Conservation (phyloP, 2,329 filamentous ascomycete species). For the Hypocreales sp. region DNA sequence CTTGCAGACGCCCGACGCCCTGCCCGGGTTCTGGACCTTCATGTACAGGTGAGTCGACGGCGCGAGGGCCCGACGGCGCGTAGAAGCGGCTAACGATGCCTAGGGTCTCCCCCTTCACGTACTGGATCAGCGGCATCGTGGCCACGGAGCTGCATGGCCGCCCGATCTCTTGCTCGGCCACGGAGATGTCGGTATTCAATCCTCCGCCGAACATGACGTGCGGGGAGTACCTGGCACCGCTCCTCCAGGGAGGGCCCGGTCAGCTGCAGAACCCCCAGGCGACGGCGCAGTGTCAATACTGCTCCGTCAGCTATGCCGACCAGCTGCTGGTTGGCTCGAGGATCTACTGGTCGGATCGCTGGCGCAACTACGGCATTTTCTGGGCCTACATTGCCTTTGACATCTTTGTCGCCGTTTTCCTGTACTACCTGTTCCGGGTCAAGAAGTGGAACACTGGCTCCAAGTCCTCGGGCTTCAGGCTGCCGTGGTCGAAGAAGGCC, state of each 20-base stretch:
- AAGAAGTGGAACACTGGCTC: constrained; percentile 16
- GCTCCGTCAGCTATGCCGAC: constrained; percentile 44
- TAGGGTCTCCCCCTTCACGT: constrained; percentile 45
- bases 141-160: constrained; percentile 46
- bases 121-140: constrained; percentile 53
- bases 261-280: constrained; percentile 46
- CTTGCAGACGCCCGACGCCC: constrained; percentile 36
- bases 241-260: constrained; percentile 33
- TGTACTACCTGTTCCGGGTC: constrained; percentile 50
- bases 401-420: constrained; percentile 35
- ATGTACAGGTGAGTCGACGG: constrained; percentile 44
- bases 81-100: background rate
- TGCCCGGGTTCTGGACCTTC: constrained; percentile 64
- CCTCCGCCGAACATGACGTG: constrained; percentile 49
- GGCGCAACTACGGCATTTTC: constrained; percentile 57
- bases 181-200: constrained; percentile 49
- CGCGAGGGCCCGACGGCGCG: no score
- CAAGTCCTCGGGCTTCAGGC: constrained; percentile 1
- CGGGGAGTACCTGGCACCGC: constrained; percentile 42
- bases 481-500: constrained; percentile 5
- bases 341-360: constrained; percentile 38
- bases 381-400: constrained; percentile 55
- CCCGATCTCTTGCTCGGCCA: constrained; percentile 30
- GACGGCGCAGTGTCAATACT: constrained; percentile 47
- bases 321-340: constrained; percentile 34